Conservation (phyloP, 768 basidiomycete species). For the Crepidotus variabilis region DNA sequence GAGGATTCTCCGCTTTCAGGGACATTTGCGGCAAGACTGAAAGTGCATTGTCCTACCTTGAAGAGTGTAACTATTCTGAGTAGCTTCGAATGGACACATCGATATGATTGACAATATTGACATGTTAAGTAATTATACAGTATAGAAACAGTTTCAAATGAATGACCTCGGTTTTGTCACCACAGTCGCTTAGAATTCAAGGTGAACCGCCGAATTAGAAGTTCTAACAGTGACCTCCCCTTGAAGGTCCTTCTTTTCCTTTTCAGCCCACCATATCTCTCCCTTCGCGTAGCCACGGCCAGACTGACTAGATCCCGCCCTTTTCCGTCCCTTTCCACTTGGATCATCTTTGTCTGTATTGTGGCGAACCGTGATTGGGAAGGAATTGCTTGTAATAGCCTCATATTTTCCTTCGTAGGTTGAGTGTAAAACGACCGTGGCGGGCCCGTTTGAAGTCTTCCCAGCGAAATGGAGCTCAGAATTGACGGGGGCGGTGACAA, state of each 20-base stretch:
- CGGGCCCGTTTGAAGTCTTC: slow-evolving; percentile 30
- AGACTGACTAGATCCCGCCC: background rate
- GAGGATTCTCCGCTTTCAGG: background rate
- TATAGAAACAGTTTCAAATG: too few species aligned
- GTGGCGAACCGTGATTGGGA: slow-evolving; percentile 2
- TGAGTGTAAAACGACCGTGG: slow-evolving; percentile 25
- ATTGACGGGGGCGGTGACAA: slow-evolving; percentile 31
- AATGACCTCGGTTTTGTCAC: background rate
- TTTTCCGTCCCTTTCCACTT: slow-evolving; percentile 18
- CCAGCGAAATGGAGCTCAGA: slow-evolving; percentile 27
- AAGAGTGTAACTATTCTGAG: background rate
- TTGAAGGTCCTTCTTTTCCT: background rate
- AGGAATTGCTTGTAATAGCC: slow-evolving; percentile 13
- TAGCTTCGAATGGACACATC: background rate
- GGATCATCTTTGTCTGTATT: slow-evolving; percentile 17
- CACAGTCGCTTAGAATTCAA: background rate
- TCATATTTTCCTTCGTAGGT: slow-evolving; percentile 35
- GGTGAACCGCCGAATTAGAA: background rate
- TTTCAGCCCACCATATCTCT: background rate
- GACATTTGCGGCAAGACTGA: background rate
- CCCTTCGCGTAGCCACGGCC: background rate
- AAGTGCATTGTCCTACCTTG: background rate
- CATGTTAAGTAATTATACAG: too few species aligned
- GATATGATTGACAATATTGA: background rate
- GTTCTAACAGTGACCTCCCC: background rate